Evolutionary conservation across 2,329 filamentous ascomycete species (phyloP).

Genomic region (Trichoderma guizhouense): DNA sequence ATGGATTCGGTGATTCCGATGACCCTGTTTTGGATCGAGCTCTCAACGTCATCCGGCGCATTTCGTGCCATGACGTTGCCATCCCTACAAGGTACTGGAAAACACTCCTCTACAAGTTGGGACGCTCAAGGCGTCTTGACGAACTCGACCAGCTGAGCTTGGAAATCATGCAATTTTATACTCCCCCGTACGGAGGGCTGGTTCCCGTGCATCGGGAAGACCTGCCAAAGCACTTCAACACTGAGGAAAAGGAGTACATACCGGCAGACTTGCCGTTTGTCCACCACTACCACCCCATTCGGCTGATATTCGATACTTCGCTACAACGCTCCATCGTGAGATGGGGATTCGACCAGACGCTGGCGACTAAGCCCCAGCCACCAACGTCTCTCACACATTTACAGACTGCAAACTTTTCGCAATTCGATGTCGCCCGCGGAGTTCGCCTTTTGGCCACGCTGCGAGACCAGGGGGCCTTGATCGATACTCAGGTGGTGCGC

Average conservation of each 20-base stretch:
- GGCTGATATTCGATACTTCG: conserved; percentile 41
- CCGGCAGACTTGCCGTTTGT: conserved; percentile 40
- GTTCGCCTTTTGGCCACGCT: conserved; percentile 36
- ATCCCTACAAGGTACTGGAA: conserved; percentile 41
- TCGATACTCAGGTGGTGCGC: conserved; percentile 33
- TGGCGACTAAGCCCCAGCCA: conserved; percentile 25
- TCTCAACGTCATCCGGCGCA: conserved; percentile 29
- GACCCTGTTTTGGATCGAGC: conserved; percentile 31
- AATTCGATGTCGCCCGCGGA: conserved; percentile 36
- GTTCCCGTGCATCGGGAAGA: conserved; percentile 45
- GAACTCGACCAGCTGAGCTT: conserved; percentile 45
- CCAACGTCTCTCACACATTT: conserved; percentile 17
- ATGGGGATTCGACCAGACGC: conserved; percentile 43
- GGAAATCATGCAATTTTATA: conserved; percentile 42
- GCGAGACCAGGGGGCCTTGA: conserved; percentile 34
- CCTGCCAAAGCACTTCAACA: conserved; percentile 29
- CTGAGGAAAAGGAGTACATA: conserved; percentile 26
- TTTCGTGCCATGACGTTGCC: conserved; percentile 32
- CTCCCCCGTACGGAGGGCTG: conserved; percentile 29
- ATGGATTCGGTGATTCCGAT: not conserved
- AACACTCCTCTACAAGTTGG: conserved; percentile 42
- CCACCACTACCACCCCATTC: conserved; percentile 45
- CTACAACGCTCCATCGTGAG: conserved; percentile 42
- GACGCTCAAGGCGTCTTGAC: conserved; percentile 41
- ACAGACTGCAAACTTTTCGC: conserved; percentile 19